A percentile compares a stretch with the other conserved stretches of the same genome.
Conservation (phyloP, 768 basidiomycete genomes). For the Mycena rosella region DNA sequence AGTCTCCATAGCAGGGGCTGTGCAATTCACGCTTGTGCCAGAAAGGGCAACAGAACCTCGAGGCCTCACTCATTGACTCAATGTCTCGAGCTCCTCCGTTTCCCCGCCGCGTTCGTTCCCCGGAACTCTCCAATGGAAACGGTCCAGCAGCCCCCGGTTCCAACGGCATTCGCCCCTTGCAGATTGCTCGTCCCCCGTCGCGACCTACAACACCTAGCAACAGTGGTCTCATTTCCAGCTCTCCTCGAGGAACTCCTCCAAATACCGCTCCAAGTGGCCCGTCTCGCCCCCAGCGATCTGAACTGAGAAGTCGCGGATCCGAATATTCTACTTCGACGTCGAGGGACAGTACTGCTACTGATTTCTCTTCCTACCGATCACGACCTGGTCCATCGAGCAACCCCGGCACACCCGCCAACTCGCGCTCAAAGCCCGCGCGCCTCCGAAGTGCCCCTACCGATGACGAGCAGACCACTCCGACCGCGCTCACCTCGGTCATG, state of each 20-base stretch:
- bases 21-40: too few species aligned
- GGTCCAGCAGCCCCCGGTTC: slow-evolving; percentile 52
- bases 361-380: slow-evolving; percentile 52
- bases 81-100: slow-evolving; percentile 76
- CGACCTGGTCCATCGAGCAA: slow-evolving; percentile 44
- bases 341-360: slow-evolving; percentile 67
- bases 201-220: slow-evolving; percentile 67
- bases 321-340: slow-evolving; percentile 68
- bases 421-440: slow-evolving; percentile 45
- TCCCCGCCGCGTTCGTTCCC: slow-evolving; percentile 64
- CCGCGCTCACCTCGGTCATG: slow-evolving; percentile 66
- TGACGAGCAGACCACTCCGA: slow-evolving; percentile 56
- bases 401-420: slow-evolving; percentile 30
- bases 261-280: slow-evolving; percentile 64
- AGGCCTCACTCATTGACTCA: not conserved
- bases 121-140: slow-evolving; percentile 58
- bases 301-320: slow-evolving; percentile 67
- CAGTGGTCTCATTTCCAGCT: slow-evolving; percentile 49
- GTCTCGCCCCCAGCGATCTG: slow-evolving; percentile 76
- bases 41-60: not conserved
- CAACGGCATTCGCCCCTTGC: slow-evolving; percentile 61
- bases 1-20: too few species aligned
- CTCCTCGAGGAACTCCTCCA: slow-evolving; percentile 52
- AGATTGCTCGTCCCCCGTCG: slow-evolving; percentile 69
- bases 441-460: slow-evolving; percentile 51